phyloP scores from a whole-genome alignment of 2,329 filamentous ascomycete species.

The Byssoonygena ceratinophila region DNA sequence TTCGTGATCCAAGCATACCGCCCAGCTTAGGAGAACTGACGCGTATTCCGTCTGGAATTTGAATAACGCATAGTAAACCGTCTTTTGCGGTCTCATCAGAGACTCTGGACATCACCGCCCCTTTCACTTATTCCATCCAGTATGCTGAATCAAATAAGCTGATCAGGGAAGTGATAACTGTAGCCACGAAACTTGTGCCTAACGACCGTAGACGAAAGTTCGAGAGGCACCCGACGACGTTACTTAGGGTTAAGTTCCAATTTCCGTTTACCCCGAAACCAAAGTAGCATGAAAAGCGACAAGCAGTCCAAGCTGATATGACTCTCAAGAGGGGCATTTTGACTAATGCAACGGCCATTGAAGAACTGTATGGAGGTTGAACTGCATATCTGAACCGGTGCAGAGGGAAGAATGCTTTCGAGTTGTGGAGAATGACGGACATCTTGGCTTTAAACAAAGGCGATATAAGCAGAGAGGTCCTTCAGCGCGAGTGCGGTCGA shows the following conservation, averaged over 20 bases:
- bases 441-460: constrained; percentile 6
- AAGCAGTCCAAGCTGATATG: constrained; percentile 45
- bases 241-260: constrained; percentile 98
- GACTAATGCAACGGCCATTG: constrained; percentile 56
- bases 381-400: constrained; percentile 18
- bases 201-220: constrained; percentile 52
- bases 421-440: not conserved
- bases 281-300: constrained; percentile 27
- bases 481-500: not conserved
- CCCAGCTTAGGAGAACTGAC: constrained; percentile 47
- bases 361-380: constrained; percentile 70
- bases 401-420: not conserved
- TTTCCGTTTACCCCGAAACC: constrained; percentile 50
- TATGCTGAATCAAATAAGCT: constrained; percentile 36
- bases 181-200: constrained; percentile 54
- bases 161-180: constrained; percentile 62
- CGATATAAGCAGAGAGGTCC: not conserved
- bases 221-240: constrained; percentile 32
- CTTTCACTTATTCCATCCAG: constrained; percentile 27
- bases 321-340: constrained; percentile 40
- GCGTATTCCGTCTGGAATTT: constrained; percentile 33
- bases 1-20: constrained; percentile 51
- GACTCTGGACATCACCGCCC: constrained; percentile 38
- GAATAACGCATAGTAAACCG: constrained; percentile 38
- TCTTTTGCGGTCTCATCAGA: constrained; percentile 30